These are phyloP conservation scores for Nemania abortiva DNA, from an alignment of 2,329 filamentous ascomycete genomes.

Conservation along the genomic window DNA sequence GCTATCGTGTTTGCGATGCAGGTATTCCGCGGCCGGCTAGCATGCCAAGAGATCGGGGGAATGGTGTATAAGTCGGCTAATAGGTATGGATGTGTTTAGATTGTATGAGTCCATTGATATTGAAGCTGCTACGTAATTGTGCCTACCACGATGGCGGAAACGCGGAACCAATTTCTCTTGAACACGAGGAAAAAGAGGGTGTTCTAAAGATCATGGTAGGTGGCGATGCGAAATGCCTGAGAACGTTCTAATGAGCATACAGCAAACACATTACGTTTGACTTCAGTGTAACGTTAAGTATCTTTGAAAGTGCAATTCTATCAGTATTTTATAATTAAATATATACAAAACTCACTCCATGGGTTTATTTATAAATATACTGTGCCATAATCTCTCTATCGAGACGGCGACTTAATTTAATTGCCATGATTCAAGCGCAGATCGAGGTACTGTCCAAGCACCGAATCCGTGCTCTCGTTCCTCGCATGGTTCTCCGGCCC, in stretches of 20 bases:
- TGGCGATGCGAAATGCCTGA: not conserved
- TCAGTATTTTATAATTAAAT: constrained; percentile 40
- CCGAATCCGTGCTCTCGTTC: constrained; percentile 47
- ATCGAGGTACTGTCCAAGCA: constrained; percentile 47
- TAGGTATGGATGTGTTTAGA: not conserved
- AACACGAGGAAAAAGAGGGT: not conserved
- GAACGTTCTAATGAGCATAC: not conserved
- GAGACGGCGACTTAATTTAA: constrained; percentile 17
- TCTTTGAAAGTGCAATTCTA: not conserved
- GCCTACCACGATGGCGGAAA: not conserved
- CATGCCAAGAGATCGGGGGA: constrained; percentile 15
- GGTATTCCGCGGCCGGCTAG: constrained; percentile 2
- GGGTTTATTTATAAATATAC: constrained; percentile 1
- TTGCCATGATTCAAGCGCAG: constrained; percentile 40
- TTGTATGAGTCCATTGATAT: not conserved
- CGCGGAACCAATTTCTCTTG: not conserved
- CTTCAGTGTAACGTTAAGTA: not conserved
- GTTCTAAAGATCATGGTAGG: not conserved
- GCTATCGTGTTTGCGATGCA: constrained; percentile 7
- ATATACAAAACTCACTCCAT: constrained; percentile 43
- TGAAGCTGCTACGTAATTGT: too few relatives aligned
- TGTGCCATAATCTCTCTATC: not conserved
- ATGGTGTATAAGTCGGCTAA: not conserved
- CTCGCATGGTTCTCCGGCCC: constrained; percentile 37
- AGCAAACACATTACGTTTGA: not conserved